Evolutionary conservation across 345 rosid genomes (phyloP), one percentile per base, ranked within the genome.

Genomic region (Aegle marmelos): DNA sequence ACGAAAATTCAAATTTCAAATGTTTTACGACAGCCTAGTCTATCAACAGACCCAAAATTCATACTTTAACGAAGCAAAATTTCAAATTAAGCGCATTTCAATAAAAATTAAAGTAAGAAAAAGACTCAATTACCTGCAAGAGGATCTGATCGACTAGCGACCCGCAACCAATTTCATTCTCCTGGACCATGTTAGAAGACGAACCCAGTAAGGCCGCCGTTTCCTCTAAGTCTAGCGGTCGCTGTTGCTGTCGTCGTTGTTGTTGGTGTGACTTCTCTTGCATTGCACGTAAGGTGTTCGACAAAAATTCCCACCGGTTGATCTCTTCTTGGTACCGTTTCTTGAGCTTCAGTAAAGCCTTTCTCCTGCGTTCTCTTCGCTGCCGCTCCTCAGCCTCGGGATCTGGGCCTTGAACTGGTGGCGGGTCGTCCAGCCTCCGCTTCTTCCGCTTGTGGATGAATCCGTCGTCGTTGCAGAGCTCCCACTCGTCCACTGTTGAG

Each of bases 361-460:
- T 79, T 66, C 79, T 86, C 89, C 82, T 89, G 41, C 96, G 81
- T 9, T 72, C 67, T 74, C 83, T 85, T 69, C 88, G 82, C 74
- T 76, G 81, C 69, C 79, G 67, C 84, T 87, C 93, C 22, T 87
- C 90, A 39, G 62, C 89, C 48, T 61, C 82, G 2, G 80, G 84
- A 76, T 84, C 92, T 7, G 76, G 7, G 65, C 71, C 83, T 73
- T 33, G 86, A 27, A 34, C 78, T 4, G 64, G 75, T 14, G 64
- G 69, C 21, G 70, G 75, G 61, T 61, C 79, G 75, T 70, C 79
- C 54, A 82, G 79, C 41, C 83, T 85, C 71, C 86, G 91, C 76
- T 87, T 91, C 78, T 81, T 79, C 77, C 95, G 90, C 82, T 90
- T 91, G 91, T 89, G 89, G 63, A 92, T 81, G 89, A 95, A 92